phyloP scores from a whole-genome alignment of 106 monocot genomes.

The Phalaenopsis equestris region DNA sequence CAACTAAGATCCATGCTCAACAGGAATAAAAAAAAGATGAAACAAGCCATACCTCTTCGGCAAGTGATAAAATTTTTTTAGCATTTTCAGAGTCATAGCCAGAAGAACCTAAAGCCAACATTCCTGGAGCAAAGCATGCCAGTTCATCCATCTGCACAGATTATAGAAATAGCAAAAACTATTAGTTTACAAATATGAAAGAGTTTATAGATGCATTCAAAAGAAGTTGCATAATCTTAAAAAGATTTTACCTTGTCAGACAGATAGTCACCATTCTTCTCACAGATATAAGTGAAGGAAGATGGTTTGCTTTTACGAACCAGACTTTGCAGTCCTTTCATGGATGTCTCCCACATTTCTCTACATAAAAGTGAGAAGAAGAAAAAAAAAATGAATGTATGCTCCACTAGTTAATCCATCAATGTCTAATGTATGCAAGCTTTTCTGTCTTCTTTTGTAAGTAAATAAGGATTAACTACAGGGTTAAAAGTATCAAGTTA shows the following conservation, averaged over 20 bases:
- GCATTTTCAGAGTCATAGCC: conserved; percentile 64
- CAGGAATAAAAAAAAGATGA: background rate
- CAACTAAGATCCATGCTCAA: background rate
- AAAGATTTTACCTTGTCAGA: conserved; percentile 53
- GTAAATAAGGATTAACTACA: background rate
- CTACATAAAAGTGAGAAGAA: conserved; percentile 20
- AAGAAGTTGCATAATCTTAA: background rate
- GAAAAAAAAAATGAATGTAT: background rate
- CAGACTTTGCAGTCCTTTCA: conserved; percentile 70
- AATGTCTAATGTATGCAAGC: too few species aligned
- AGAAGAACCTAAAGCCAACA: conserved; percentile 76
- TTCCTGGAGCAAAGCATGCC: conserved; percentile 90
- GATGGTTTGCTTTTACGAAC: conserved; percentile 65
- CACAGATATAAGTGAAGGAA: conserved; percentile 82
- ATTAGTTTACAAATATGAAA: background rate
- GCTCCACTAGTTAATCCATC: background rate
- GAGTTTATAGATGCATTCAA: background rate
- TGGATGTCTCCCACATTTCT: conserved; percentile 95
- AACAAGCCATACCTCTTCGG: conserved; percentile 54
- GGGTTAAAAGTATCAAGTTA: background rate
- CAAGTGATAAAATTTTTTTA: conserved; percentile 55
- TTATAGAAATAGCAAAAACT: background rate
- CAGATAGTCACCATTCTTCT: conserved; percentile 67
- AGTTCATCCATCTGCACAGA: conserved; percentile 86
- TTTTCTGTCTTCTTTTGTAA: too few species aligned